A percentile compares a stretch with the other conserved stretches of the same genome.
phyloP scores from a whole-genome alignment of 495 filamentous ascomycete species.

The Talaromyces proteolyticus region DNA sequence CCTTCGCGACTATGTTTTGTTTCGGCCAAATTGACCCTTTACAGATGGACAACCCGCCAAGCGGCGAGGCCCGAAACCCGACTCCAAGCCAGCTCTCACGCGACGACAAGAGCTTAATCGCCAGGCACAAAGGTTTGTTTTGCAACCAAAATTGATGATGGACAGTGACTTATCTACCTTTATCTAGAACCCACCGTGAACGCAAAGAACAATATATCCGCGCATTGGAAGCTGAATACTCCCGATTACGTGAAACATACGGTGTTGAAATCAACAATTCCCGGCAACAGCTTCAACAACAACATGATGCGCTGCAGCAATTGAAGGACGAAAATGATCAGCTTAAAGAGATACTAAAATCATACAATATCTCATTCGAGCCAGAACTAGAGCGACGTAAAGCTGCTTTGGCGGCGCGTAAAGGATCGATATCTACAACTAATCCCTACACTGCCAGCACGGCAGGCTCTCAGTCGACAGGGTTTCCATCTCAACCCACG shows the following conservation, averaged over 20 bases:
- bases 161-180: conserved; percentile 1
- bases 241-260: conserved; percentile 54
- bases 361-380: conserved; percentile 62
- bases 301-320: conserved; percentile 33
- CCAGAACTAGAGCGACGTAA: conserved; percentile 33
- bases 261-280: conserved; percentile 32
- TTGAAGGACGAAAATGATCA: conserved; percentile 61
- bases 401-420: conserved; percentile 10
- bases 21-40: neutral
- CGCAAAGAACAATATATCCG: conserved; percentile 95
- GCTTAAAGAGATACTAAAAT: conserved; percentile 66
- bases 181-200: conserved; percentile 79
- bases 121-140: conserved; percentile 81
- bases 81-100: conserved; percentile 93
- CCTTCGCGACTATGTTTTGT: neutral
- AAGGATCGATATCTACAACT: conserved; percentile 9
- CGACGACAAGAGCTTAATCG: conserved; percentile 90
- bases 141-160: neutral
- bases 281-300: conserved; percentile 31
- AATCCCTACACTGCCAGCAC: conserved; percentile 20
- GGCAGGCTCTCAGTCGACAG: conserved; percentile 24
- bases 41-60: conserved; percentile 82
- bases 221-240: conserved; percentile 82
- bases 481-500: conserved; percentile 17
- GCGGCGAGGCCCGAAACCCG: conserved; percentile 88